phyloP scores from a whole-genome alignment of 1,284 basidiomycete species.

The Neonothopanus nambi region DNA sequence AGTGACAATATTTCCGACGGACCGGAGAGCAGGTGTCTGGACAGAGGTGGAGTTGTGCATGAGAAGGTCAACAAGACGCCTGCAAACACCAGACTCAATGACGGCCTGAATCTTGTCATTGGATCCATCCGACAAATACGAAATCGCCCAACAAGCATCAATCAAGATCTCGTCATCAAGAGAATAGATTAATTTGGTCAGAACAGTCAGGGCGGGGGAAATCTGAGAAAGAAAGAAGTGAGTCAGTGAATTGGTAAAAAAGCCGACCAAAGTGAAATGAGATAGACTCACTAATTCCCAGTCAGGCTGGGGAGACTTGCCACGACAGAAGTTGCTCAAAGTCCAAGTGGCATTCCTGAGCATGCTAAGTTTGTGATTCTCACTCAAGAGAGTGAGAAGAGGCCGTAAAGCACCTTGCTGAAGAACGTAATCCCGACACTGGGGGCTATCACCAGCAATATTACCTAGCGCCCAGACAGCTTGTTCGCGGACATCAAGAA shows the following conservation, averaged over 20 bases:
- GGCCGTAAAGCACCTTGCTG: slow-evolving; percentile 77
- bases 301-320: slow-evolving; percentile 94
- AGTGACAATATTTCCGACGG: slow-evolving; percentile 98
- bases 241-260: slow-evolving; percentile 5
- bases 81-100: slow-evolving; percentile 97
- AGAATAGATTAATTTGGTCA: slow-evolving; percentile 99
- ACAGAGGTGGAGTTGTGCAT: slow-evolving; percentile 98
- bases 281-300: slow-evolving; percentile 80
- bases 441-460: slow-evolving; percentile 94
- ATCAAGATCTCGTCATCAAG: slow-evolving; percentile 99
- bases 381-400: slow-evolving; percentile 70
- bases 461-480: slow-evolving; percentile 97
- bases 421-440: slow-evolving; percentile 89
- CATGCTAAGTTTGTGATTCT: slow-evolving; percentile 96
- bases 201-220: slow-evolving; percentile 91
- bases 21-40: slow-evolving; percentile 97
- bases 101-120: slow-evolving; percentile 99
- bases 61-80: slow-evolving; percentile 95
- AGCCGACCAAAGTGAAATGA: slow-evolving; percentile 3
- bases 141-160: slow-evolving; percentile 99
- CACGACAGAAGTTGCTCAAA: slow-evolving; percentile 96
- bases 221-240: slow-evolving; percentile 56
- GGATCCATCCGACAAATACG: slow-evolving; percentile 97
- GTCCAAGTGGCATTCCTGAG: slow-evolving; percentile 98
- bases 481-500: slow-evolving; percentile 93